Evolutionary conservation across 306 rosid genomes (phyloP).

Genomic region (Canavalia gladiata): DNA sequence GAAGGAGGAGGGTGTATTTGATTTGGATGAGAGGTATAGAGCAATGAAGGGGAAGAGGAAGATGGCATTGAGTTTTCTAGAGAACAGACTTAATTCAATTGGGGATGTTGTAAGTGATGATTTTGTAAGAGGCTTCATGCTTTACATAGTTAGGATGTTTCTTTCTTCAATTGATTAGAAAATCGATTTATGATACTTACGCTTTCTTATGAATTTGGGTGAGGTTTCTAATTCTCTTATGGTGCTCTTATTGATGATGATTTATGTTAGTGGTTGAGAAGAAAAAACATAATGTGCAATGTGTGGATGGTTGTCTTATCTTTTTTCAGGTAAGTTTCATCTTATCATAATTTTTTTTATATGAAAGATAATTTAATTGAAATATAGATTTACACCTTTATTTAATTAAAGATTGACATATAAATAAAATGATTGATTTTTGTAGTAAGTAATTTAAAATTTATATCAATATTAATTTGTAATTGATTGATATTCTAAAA

Average conservation of each 20-base stretch:
- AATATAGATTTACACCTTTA: no score
- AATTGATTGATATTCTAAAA: no score
- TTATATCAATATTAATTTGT: no score
- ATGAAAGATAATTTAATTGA: no score
- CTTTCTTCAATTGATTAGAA: slow-evolving; percentile 55
- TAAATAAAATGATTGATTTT: no score
- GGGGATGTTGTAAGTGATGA: slow-evolving; percentile 52
- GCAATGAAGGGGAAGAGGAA: slow-evolving; percentile 52
- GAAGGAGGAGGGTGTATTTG: slow-evolving; percentile 44
- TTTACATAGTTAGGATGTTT: slow-evolving; percentile 53
- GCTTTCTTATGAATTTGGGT: slow-evolving; percentile 47
- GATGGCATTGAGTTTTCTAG: slow-evolving; percentile 49
- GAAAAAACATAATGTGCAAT: slow-evolving; percentile 56
- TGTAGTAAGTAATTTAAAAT: no score
- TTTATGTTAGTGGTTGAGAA: slow-evolving; percentile 59
- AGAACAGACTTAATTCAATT: slow-evolving; percentile 50
- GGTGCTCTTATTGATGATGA: slow-evolving; percentile 58
- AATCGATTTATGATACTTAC: slow-evolving; percentile 57
- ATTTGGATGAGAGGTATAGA: slow-evolving; percentile 51
- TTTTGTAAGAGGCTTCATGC: slow-evolving; percentile 57
- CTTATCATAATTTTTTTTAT: background rate
- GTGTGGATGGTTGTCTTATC: slow-evolving; percentile 62
- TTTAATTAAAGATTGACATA: no score
- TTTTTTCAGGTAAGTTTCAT: slow-evolving; percentile 61
- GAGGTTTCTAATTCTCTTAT: slow-evolving; percentile 53